Conservation (phyloP, 768 basidiomycete species). For the Boletus eberwhitei region DNA sequence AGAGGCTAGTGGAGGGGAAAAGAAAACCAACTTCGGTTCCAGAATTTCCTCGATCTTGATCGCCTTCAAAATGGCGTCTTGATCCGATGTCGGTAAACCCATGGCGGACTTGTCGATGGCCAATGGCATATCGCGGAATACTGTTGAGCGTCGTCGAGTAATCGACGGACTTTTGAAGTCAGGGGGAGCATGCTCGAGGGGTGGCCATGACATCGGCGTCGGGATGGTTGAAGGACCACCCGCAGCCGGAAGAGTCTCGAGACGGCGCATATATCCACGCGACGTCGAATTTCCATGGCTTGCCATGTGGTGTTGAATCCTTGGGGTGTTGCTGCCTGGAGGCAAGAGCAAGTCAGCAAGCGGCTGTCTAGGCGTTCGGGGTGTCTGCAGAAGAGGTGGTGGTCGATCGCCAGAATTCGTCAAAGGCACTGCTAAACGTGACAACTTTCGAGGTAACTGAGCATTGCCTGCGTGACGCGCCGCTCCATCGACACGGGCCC, state of each 20-base stretch:
- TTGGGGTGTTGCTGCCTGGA: background rate
- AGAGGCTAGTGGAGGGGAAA: constrained; percentile 20
- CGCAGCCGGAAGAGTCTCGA: background rate
- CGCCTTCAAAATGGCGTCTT: constrained; percentile 4
- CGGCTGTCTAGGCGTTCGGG: constrained; percentile 17
- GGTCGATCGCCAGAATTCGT: background rate
- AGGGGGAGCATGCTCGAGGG: background rate
- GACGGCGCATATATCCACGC: constrained; percentile 13
- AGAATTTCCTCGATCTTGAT: constrained; percentile 20
- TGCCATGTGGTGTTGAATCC: background rate
- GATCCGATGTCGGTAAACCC: background rate
- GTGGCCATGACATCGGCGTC: background rate
- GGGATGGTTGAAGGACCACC: background rate
- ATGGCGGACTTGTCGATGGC: background rate
- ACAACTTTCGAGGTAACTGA: constrained; percentile 6
- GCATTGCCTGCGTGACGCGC: background rate
- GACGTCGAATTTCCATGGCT: background rate
- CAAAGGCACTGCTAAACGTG: constrained; percentile 7
- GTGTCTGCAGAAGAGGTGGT: constrained; percentile 1
- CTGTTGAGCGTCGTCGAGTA: background rate
- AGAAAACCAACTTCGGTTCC: constrained; percentile 1
- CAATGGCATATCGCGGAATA: background rate
- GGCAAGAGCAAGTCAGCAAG: constrained; percentile 16
- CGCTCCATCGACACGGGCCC: constrained; percentile 12
- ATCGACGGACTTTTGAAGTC: background rate